phyloP scores from a whole-genome alignment of 345 rosid genomes.

The Acer saccharum region DNA sequence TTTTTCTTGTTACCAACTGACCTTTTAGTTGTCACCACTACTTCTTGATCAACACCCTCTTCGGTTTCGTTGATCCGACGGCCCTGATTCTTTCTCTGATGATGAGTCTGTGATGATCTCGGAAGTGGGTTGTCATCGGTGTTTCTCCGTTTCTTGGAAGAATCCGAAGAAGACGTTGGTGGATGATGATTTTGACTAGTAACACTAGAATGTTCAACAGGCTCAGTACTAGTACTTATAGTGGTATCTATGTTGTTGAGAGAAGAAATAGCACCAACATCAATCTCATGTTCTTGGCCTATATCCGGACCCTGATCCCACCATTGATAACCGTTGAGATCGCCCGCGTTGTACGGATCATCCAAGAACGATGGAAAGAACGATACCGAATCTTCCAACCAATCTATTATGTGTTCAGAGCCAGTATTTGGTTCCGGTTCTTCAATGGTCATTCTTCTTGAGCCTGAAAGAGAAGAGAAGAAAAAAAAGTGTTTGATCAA shows the following conservation, averaged over 20 bases:
- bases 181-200: conserved; percentile 28
- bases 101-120: conserved; percentile 28
- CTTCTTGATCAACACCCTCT: conserved; percentile 25
- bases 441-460: conserved; percentile 52
- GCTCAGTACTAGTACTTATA: not conserved
- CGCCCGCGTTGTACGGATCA: conserved; percentile 47
- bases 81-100: conserved; percentile 34
- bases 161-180: conserved; percentile 23
- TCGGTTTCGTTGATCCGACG: conserved; percentile 21
- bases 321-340: conserved; percentile 45
- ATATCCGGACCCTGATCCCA: conserved; percentile 53
- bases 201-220: conserved; percentile 13
- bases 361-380: conserved; percentile 65
- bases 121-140: conserved; percentile 24
- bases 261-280: conserved; percentile 15
- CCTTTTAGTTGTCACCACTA: conserved; percentile 35
- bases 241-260: not conserved
- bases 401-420: conserved; percentile 57
- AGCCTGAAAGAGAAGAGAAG: not conserved
- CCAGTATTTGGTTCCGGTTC: conserved; percentile 59
- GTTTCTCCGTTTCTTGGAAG: conserved; percentile 44
- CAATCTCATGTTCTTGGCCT: conserved; percentile 39
- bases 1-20: conserved; percentile 55
- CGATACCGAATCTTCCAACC: conserved; percentile 64
- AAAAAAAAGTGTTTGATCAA: conserved; percentile 7